Conservation (phyloP, 163 green algal species). For the Chlorella variabilis region DNA sequence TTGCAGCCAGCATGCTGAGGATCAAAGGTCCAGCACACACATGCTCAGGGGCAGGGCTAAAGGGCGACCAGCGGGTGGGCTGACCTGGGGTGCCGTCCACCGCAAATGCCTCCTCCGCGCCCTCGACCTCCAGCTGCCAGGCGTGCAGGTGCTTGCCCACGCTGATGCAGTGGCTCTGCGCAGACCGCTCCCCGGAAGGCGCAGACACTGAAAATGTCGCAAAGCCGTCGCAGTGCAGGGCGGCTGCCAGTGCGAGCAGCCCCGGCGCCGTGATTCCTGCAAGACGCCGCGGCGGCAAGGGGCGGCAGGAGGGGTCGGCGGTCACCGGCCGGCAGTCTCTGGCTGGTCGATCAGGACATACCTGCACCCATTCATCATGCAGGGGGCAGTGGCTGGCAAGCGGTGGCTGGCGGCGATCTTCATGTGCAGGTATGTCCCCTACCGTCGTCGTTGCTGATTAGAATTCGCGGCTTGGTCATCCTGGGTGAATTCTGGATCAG, state of each 20-base stretch:
- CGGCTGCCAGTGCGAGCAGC: constrained; percentile 31
- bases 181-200: constrained; percentile 46
- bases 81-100: constrained; percentile 71
- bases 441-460: constrained; percentile 57
- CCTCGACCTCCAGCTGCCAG: constrained; percentile 47
- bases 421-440: not conserved
- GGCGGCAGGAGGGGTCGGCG: not conserved
- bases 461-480: constrained; percentile 30
- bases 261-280: constrained; percentile 46
- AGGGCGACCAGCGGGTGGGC: too few species aligned
- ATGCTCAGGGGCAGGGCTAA: too few species aligned
- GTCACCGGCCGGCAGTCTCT: not conserved
- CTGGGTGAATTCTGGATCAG: not conserved
- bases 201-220: constrained; percentile 35
- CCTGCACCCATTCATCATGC: too few species aligned
- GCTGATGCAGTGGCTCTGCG: constrained; percentile 72
- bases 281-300: not conserved
- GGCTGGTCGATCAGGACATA: too few species aligned
- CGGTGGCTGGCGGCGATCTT: not conserved
- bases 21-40: too few species aligned
- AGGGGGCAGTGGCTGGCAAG: not conserved
- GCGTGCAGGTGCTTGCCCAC: constrained; percentile 57
- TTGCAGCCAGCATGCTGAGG: not conserved
- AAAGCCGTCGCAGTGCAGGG: constrained; percentile 28
- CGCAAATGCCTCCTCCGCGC: constrained; percentile 49